Evolutionary conservation across 345 rosid genomes (phyloP).

Genomic region (Lumnitzera racemosa): DNA sequence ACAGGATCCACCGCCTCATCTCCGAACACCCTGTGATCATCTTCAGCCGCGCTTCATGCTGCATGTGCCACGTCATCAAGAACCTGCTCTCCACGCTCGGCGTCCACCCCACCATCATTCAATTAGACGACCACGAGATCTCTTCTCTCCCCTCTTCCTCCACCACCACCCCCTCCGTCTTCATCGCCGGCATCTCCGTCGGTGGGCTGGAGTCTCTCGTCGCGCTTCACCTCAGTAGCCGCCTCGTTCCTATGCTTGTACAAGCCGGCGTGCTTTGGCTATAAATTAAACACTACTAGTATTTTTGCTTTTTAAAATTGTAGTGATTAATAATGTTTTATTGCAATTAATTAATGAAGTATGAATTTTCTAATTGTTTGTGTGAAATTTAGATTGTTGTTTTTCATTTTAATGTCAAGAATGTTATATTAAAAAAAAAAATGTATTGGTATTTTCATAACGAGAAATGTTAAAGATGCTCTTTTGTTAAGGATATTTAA

Average conservation of each 20-base stretch:
- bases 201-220: slow-evolving; percentile 93
- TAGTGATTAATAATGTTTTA: no score
- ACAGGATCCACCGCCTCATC: slow-evolving; percentile 73
- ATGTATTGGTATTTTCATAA: no score
- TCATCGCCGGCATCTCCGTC: slow-evolving; percentile 72
- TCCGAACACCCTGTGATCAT: slow-evolving; percentile 88
- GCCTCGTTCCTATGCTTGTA: slow-evolving; percentile 82
- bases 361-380: no score
- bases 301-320: background rate
- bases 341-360: no score
- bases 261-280: slow-evolving; percentile 71
- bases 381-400: no score
- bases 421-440: no score
- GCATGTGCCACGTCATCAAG: slow-evolving; percentile 97
- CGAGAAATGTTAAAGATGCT: no score
- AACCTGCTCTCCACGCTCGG: slow-evolving; percentile 69
- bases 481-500: no score
- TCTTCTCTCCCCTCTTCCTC: slow-evolving; percentile 43
- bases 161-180: slow-evolving; percentile 42
- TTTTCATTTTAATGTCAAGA: no score
- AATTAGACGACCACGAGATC: slow-evolving; percentile 82
- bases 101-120: slow-evolving; percentile 86
- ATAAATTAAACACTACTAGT: background rate
- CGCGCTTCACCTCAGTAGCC: slow-evolving; percentile 80
- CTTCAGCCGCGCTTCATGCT: slow-evolving; percentile 81